These are phyloP conservation scores for Leccinum boreale DNA, from an alignment of 768 basidiomycete species.

Conservation along the genomic window DNA sequence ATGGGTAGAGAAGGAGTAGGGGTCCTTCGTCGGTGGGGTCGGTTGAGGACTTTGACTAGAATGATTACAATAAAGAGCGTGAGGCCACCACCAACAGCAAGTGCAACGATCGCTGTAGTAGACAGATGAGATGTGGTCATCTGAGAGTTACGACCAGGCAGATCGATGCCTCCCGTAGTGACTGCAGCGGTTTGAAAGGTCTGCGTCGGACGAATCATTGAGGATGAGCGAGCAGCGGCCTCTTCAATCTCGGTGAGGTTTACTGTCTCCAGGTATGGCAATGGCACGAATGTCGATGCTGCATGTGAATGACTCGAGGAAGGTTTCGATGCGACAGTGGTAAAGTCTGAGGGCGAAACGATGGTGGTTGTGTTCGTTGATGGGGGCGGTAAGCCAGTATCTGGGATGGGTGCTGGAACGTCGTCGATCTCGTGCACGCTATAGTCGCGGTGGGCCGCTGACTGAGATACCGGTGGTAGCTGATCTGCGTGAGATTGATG, in stretches of 20 bases:
- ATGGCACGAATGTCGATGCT: slow-evolving; percentile 24
- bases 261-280: slow-evolving; percentile 26
- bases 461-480: slow-evolving; percentile 11
- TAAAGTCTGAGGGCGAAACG: slow-evolving; percentile 3
- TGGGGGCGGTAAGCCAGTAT: slow-evolving; percentile 30
- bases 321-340: slow-evolving; percentile 21
- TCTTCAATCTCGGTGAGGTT: slow-evolving; percentile 24
- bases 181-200: slow-evolving; percentile 3
- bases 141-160: slow-evolving; percentile 9
- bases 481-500: slow-evolving; percentile 7
- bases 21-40: slow-evolving; percentile 49
- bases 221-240: slow-evolving; percentile 13
- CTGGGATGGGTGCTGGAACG: slow-evolving; percentile 30
- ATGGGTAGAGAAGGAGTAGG: slow-evolving; percentile 77
- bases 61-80: slow-evolving; percentile 48
- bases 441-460: slow-evolving; percentile 21
- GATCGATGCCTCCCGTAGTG: background rate
- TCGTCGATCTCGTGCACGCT: slow-evolving; percentile 27
- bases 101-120: slow-evolving; percentile 46
- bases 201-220: background rate
- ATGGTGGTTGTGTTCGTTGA: slow-evolving; percentile 10
- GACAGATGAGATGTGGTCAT: slow-evolving; percentile 36
- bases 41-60: slow-evolving; percentile 44
- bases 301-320: slow-evolving; percentile 8
- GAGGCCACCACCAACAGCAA: slow-evolving; percentile 51